A percentile compares a stretch with the other conserved stretches of the same genome.
Conservation (phyloP, 371 early-diverging fungal genomes). For the Syncephalastrum racemosum region DNA sequence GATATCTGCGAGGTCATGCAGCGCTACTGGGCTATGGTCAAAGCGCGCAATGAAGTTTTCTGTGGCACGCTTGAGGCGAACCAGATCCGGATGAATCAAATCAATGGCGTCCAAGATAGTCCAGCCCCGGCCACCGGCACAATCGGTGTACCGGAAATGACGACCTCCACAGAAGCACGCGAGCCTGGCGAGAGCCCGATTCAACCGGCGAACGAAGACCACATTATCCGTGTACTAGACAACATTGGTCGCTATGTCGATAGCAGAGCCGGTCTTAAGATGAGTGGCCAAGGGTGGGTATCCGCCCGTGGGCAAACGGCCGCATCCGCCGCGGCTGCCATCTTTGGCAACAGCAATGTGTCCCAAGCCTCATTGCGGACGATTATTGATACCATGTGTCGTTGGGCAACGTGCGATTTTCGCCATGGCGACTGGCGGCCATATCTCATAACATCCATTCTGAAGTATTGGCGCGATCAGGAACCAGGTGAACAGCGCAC, state of each 20-base stretch:
- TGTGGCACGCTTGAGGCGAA: constrained; percentile 44
- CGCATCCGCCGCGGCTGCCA: constrained; percentile 22
- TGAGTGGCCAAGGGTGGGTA: constrained; percentile 35
- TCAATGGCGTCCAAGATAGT: not conserved
- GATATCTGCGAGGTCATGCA: constrained; percentile 35
- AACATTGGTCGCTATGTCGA: constrained; percentile 38
- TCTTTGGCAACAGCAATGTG: constrained; percentile 24
- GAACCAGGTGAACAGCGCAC: constrained; percentile 18
- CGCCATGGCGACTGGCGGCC: constrained; percentile 61
- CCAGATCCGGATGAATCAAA: constrained; percentile 12
- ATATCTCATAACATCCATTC: constrained; percentile 55
- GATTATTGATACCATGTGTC: constrained; percentile 44
- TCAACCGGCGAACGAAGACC: constrained; percentile 34
- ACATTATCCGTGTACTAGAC: constrained; percentile 39
- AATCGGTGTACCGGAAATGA: not conserved
- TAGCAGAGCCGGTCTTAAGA: constrained; percentile 29
- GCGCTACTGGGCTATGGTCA: constrained; percentile 42
- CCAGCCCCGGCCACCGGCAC: not conserved
- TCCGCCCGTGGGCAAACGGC: constrained; percentile 38
- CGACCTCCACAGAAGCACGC: not conserved
- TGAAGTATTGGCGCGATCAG: constrained; percentile 52
- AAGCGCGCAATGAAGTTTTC: constrained; percentile 48
- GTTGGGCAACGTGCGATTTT: constrained; percentile 59
- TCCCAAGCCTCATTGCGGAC: constrained; percentile 16
- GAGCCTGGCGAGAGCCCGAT: constrained; percentile 5